Evolutionary conservation across 2,329 filamentous ascomycete genomes (phyloP).

Genomic region (Stachybotrys chlorohalonatus): DNA sequence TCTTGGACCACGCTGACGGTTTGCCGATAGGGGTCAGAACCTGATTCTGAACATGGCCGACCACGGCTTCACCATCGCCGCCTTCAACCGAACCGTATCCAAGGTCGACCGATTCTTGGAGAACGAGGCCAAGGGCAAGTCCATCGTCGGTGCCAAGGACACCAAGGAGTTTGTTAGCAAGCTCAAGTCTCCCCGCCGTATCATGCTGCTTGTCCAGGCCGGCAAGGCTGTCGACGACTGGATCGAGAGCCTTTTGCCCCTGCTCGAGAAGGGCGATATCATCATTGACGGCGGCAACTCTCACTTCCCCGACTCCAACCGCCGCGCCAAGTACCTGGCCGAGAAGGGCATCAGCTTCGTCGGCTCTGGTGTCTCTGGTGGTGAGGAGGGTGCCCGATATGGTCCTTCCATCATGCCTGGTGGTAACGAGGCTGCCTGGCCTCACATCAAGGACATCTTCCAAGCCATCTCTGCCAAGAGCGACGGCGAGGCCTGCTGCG

Average conservation of each 20-base stretch:
- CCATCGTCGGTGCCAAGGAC: conserved; percentile 85
- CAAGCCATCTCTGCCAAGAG: conserved; percentile 97
- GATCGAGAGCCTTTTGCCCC: conserved; percentile 87
- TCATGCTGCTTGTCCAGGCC: conserved; percentile 99
- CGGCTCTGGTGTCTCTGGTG: conserved; percentile 94
- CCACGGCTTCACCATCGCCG: conserved; percentile 91
- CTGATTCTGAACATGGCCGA: conserved; percentile 85
- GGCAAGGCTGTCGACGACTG: conserved; percentile 97
- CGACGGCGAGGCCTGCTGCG: conserved; percentile 94
- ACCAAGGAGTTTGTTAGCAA: conserved; percentile 92
- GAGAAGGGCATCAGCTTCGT: conserved; percentile 91
- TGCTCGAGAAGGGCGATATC: conserved; percentile 82
- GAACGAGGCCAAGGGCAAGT: conserved; percentile 92
- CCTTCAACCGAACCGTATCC: conserved; percentile 96
- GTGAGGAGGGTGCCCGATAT: conserved; percentile 97
- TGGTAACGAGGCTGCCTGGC: conserved; percentile 97
- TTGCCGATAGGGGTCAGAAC: conserved; percentile 58
- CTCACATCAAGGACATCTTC: conserved; percentile 97
- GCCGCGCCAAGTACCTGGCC: conserved; percentile 81
- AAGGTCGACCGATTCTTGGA: conserved; percentile 94
- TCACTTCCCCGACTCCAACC: conserved; percentile 98
- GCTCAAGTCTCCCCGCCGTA: conserved; percentile 91
- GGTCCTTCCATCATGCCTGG: conserved; percentile 98
- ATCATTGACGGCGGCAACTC: conserved; percentile 99
- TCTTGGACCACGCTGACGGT: neutral